Conservation (phyloP, 108 stramenopile species). For the Cyclotella kingstonii region DNA sequence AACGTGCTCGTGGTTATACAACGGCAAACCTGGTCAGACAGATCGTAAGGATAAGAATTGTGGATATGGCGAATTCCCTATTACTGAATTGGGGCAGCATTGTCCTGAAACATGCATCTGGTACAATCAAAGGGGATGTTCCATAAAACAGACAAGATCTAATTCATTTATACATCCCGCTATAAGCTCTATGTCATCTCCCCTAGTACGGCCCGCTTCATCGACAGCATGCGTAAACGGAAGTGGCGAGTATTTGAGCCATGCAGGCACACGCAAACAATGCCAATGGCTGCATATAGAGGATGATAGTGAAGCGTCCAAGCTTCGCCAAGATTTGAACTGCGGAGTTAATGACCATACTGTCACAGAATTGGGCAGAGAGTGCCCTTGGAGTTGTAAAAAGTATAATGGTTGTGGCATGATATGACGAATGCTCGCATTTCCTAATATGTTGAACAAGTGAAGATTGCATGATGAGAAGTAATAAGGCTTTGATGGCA, state of each 20-base stretch:
- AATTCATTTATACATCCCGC: background rate
- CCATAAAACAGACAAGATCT: background rate
- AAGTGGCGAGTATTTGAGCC: conserved; percentile 17
- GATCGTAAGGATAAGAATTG: conserved; percentile 38
- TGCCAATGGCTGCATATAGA: conserved; percentile 30
- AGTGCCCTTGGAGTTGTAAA: conserved; percentile 35
- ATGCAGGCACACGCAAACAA: conserved; percentile 6
- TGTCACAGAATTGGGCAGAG: conserved; percentile 21
- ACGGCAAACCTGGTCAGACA: conserved; percentile 22
- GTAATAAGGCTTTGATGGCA: no score
- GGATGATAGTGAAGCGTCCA: background rate
- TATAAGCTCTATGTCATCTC: background rate
- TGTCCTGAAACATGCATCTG: conserved; percentile 31
- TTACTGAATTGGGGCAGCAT: conserved; percentile 25
- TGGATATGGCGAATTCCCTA: conserved; percentile 17
- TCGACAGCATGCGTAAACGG: conserved; percentile 24
- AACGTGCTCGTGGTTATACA: conserved; percentile 26
- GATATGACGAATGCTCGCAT: no score
- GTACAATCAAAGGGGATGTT: conserved; percentile 30
- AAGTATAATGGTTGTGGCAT: conserved; percentile 27
- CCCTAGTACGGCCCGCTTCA: background rate
- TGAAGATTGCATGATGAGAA: no score
- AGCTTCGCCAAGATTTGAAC: conserved; percentile 18
- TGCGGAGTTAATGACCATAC: conserved; percentile 24
- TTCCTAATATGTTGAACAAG: no score